Conservation (phyloP, 2,329 filamentous ascomycete genomes). For the Endoconidiophora polonica region DNA sequence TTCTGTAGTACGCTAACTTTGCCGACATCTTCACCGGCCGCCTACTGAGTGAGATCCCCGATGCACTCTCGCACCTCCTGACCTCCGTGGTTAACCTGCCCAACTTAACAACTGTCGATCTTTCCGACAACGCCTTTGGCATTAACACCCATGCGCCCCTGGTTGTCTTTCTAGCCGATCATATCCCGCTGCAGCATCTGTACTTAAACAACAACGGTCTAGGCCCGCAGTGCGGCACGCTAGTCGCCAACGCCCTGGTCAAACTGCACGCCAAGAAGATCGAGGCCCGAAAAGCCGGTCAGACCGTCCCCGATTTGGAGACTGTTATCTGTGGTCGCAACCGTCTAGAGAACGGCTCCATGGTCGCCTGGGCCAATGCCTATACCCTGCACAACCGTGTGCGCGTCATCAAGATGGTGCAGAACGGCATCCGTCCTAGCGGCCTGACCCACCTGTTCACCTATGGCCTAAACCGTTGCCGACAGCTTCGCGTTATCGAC, state of each 20-base stretch:
- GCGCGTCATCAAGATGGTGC: slow-evolving; percentile 86
- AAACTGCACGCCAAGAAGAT: slow-evolving; percentile 73
- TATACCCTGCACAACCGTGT: slow-evolving; percentile 72
- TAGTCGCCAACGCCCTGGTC: slow-evolving; percentile 75
- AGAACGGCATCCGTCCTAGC: slow-evolving; percentile 92
- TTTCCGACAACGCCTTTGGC: slow-evolving; percentile 96
- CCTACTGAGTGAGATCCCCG: slow-evolving; percentile 82
- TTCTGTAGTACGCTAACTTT: slow-evolving; percentile 55
- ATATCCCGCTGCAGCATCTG: slow-evolving; percentile 81
- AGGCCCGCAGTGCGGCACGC: slow-evolving; percentile 74
- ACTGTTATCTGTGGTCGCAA: slow-evolving; percentile 97
- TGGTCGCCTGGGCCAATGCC: slow-evolving; percentile 84
- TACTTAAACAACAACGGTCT: slow-evolving; percentile 98
- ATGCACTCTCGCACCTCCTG: slow-evolving; percentile 70
- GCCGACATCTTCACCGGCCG: slow-evolving; percentile 97
- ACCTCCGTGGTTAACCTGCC: slow-evolving; percentile 74
- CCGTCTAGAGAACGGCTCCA: slow-evolving; percentile 85
- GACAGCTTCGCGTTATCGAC: slow-evolving; percentile 59
- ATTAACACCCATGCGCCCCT: slow-evolving; percentile 87
- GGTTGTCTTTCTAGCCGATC: slow-evolving; percentile 75
- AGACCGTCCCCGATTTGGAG: slow-evolving; percentile 67
- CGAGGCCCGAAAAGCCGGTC: slow-evolving; percentile 52
- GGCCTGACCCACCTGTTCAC: slow-evolving; percentile 70
- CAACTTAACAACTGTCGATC: slow-evolving; percentile 76
- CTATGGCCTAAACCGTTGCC: slow-evolving; percentile 58